phyloP scores from a whole-genome alignment of 2,329 filamentous ascomycete species.

The Apiospora koreana region DNA sequence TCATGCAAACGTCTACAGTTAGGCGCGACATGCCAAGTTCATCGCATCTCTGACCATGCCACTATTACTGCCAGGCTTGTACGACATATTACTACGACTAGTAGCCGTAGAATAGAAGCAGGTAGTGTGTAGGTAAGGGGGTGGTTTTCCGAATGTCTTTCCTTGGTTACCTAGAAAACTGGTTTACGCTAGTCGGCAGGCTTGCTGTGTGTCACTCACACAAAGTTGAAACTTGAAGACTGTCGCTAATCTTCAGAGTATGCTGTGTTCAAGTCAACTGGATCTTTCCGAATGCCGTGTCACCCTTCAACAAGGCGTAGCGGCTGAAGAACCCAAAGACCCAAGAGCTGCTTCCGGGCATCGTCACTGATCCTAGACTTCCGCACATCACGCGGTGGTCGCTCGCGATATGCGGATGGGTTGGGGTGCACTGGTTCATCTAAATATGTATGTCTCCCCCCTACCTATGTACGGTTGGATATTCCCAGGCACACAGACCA shows the following conservation, averaged over 20 bases:
- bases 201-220: conserved; percentile 20
- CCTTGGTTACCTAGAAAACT: conserved; percentile 23
- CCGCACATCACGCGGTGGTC: not conserved
- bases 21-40: not conserved
- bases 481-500: not conserved
- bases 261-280: conserved; percentile 25
- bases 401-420: not conserved
- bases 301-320: conserved; percentile 17
- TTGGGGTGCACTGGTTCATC: not conserved
- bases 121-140: not conserved
- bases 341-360: not conserved
- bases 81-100: no score
- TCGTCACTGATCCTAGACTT: not conserved
- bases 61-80: not conserved
- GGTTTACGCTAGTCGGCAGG: conserved; percentile 20
- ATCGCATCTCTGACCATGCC: not conserved
- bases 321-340: not conserved
- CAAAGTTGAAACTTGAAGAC: conserved; percentile 30
- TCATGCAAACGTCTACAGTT: not conserved
- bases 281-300: conserved; percentile 31
- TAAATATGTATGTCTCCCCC: not conserved
- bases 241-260: conserved; percentile 22
- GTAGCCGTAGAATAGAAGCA: not conserved
- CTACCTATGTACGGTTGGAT: not conserved
- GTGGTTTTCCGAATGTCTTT: conserved; percentile 23